Percentiles rank a stretch among this genome's conserved stretches.
Evolutionary conservation across 371 early-diverging fungal species (phyloP).

Genomic region (Mortierella sp.): DNA sequence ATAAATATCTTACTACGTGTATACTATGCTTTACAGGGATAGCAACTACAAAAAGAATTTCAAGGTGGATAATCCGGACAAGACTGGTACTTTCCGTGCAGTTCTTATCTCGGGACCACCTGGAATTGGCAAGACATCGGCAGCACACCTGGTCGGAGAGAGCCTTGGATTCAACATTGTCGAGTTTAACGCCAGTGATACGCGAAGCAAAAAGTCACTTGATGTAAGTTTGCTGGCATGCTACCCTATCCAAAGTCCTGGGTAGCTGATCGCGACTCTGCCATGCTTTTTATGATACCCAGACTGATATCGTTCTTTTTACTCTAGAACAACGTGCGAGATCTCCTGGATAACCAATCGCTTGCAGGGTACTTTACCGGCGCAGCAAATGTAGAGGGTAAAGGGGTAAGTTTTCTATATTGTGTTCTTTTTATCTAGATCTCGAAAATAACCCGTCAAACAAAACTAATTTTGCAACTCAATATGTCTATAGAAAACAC

Average conservation of each 20-base stretch:
- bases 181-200: slow-evolving; percentile 99
- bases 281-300: background rate
- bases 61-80: slow-evolving; percentile 52
- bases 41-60: slow-evolving; percentile 46
- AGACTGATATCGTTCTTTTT: background rate
- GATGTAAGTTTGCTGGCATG: slow-evolving; percentile 61
- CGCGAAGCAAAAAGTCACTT: slow-evolving; percentile 90
- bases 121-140: slow-evolving; percentile 99
- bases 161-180: slow-evolving; percentile 85
- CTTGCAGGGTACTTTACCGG: slow-evolving; percentile 60
- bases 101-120: slow-evolving; percentile 97
- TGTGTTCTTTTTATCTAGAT: background rate
- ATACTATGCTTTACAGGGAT: slow-evolving; percentile 37
- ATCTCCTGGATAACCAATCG: slow-evolving; percentile 57
- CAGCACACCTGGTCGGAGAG: slow-evolving; percentile 91
- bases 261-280: background rate
- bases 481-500: slow-evolving; percentile 19
- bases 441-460: background rate
- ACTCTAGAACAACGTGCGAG: slow-evolving; percentile 56
- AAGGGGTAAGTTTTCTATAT: slow-evolving; percentile 52
- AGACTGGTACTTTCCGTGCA: slow-evolving; percentile 65
- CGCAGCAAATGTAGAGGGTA: slow-evolving; percentile 10
- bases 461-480: background rate
- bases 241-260: background rate
- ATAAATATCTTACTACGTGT: background rate